These are phyloP conservation scores for Periconia sp. DNA, from an alignment of 2,329 filamentous ascomycete species.

Conservation along the genomic window DNA sequence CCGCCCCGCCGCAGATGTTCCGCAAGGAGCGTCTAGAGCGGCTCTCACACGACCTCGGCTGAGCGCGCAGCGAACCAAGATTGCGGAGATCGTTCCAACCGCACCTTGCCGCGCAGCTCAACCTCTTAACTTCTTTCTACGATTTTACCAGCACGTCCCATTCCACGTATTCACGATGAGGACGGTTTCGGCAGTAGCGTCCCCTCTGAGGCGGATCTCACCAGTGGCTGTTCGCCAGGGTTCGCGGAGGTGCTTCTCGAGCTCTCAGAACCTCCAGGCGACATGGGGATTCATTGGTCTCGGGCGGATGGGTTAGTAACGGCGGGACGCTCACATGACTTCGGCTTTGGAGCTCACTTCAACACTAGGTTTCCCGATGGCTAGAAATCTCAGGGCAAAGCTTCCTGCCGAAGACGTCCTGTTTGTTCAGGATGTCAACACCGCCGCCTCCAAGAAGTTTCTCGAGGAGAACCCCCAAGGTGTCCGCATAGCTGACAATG, in stretches of 20 bases:
- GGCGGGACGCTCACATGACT: conserved; percentile 24
- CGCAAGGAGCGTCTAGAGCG: conserved; percentile 15
- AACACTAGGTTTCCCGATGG: conserved; percentile 72
- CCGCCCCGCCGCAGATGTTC: conserved; percentile 9
- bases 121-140: conserved; percentile 19
- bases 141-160: conserved; percentile 17
- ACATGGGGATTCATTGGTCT: conserved; percentile 60
- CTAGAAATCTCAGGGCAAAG: conserved; percentile 71
- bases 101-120: conserved; percentile 24
- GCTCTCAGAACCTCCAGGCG: conserved; percentile 47
- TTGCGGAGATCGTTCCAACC: conserved; percentile 42
- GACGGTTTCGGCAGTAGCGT: conserved; percentile 32
- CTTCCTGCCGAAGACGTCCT: conserved; percentile 67
- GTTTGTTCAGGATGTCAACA: conserved; percentile 70
- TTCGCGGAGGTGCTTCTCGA: conserved; percentile 52
- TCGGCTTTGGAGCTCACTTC: conserved; percentile 17
- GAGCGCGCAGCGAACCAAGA: conserved; percentile 26
- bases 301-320: conserved; percentile 55
- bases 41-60: conserved; percentile 40
- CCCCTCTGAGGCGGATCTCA: conserved; percentile 31
- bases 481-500: conserved; percentile 62
- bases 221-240: conserved; percentile 22
- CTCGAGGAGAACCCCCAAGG: conserved; percentile 59
- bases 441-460: conserved; percentile 62
- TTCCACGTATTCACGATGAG: conserved; percentile 32